Evolutionary conservation across 192 early-diverging fungal species (phyloP), one percentile per base, ranked within the genome.

Genomic region (Rhizophagus clarus): DNA sequence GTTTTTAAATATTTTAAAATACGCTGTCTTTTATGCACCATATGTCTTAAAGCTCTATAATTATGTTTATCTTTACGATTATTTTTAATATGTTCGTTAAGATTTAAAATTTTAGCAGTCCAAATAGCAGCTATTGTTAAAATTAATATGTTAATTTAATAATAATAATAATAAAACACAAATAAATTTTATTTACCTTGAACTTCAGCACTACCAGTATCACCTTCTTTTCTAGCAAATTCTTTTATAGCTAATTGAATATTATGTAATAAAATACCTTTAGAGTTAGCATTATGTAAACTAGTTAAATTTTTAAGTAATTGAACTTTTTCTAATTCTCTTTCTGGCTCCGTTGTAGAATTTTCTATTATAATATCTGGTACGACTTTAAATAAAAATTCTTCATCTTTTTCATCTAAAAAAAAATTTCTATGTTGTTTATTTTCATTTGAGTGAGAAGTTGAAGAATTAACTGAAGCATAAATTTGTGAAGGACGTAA

Each of bases 141-240:
- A 12, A 66, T 15, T 26, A 10, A 79, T 28, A 8, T 10, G 4
- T 42, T 29, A 9, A 34, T 11, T 76, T 26, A 14, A 31, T 1
- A 37, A 32, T 32, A 4, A 40, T 68, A 8, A 31, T 60, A 40
- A 26, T 10, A 40, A 45, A n/a, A 24, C 0, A 56, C 0, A 9
- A 70, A 17, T 47, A 40, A 72, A 51, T n/a, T 20, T 32, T 29
- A 60, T 78, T 42, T 85, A 95, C 94, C 93, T 92, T 99, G 97
- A 17, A 97, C 97, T 84, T 96, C 95, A 8, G 96, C 86, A 79
- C 93, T 96, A 22, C 97, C 97, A 15, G 96, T 96, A 84, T 99
- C 97, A 34, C 88, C 89, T 40, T 90, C 89, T 37, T 84, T 85
- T 62, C 93, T 86, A 29, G 92, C 93, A 88, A 98, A 98, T 80